Evolutionary conservation across 352 stramenopile species (phyloP).

Genomic region (Globisporangium recalcitrans): DNA sequence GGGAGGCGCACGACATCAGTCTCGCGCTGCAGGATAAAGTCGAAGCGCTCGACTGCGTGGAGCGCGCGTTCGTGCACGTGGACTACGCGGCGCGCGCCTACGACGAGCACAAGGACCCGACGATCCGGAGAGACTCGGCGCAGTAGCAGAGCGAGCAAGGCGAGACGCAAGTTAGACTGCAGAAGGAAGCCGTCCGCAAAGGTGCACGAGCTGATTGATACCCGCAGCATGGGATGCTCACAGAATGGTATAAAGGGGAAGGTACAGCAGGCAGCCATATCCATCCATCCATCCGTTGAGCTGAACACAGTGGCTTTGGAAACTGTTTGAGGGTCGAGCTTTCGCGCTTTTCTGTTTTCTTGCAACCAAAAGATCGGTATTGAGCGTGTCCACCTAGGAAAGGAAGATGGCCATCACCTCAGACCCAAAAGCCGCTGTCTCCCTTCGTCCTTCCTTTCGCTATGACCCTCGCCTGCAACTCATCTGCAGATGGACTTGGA

Average conservation of each 20-base stretch:
- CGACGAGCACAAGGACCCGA: conserved; percentile 87
- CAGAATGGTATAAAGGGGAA: too few species aligned
- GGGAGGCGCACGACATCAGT: conserved; percentile 94
- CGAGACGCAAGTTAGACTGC: too few species aligned
- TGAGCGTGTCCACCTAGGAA: too few species aligned
- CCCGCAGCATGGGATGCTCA: too few species aligned
- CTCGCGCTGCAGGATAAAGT: conserved; percentile 96
- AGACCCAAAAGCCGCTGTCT: neutral
- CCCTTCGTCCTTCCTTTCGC: too few species aligned
- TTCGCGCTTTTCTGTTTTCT: neutral
- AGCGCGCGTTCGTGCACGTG: conserved; percentile 97
- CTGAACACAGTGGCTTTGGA: neutral
- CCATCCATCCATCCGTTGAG: too few species aligned
- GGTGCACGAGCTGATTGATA: too few species aligned
- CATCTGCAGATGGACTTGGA: too few species aligned
- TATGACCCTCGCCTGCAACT: too few species aligned
- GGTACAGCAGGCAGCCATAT: too few species aligned
- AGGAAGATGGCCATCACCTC: neutral
- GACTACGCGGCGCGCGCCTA: conserved; percentile 92
- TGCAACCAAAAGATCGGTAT: neutral
- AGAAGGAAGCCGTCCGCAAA: too few species aligned
- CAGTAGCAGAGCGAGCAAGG: neutral
- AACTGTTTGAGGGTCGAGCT: neutral
- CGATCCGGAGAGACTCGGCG: conserved; percentile 35
- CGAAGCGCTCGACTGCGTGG: conserved; percentile 93